Conservation (phyloP, 305 asterid species). For the Plantago coronopus region DNA sequence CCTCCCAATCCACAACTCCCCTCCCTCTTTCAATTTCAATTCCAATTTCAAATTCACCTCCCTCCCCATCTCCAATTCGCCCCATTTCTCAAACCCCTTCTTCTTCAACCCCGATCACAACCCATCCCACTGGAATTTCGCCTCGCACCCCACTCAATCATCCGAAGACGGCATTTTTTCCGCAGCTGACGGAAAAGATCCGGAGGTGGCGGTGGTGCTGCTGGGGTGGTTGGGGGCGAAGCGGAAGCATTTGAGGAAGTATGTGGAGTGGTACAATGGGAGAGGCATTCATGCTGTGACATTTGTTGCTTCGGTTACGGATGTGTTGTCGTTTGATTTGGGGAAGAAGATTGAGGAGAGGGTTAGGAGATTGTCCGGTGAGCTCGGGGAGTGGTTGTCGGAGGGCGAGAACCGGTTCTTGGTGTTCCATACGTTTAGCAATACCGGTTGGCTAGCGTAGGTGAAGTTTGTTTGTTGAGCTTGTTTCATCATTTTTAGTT, state of each 20-base stretch:
- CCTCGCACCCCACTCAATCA: conserved; percentile 19
- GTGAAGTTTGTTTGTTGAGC: conserved; percentile 26
- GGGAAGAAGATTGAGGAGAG: conserved; percentile 64
- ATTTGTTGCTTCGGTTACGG: conserved; percentile 61
- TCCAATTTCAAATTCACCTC: conserved; percentile 17
- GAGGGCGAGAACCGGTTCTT: conserved; percentile 47
- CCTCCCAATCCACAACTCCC: conserved; percentile 14
- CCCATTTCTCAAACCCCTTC: conserved; percentile 24
- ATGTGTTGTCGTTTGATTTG: conserved; percentile 69
- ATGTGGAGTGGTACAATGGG: conserved; percentile 56
- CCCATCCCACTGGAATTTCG: conserved; percentile 45
- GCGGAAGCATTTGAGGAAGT: conserved; percentile 69
- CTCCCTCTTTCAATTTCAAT: conserved; percentile 23
- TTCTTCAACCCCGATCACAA: conserved; percentile 31
- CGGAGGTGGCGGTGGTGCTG: conserved; percentile 67
- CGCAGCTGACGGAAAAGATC: conserved; percentile 24
- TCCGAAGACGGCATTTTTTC: conserved; percentile 15
- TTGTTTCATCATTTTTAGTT: neutral
- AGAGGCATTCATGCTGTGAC: conserved; percentile 65
- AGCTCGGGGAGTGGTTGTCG: conserved; percentile 62
- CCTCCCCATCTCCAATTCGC: conserved; percentile 25
- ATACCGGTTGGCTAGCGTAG: conserved; percentile 94
- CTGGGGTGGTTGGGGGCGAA: conserved; percentile 85
- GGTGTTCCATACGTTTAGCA: conserved; percentile 83
- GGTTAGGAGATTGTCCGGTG: conserved; percentile 41